Base-by-base conservation (phyloP, 371 early-diverging fungal genomes). In the Nematocida major region DNA sequence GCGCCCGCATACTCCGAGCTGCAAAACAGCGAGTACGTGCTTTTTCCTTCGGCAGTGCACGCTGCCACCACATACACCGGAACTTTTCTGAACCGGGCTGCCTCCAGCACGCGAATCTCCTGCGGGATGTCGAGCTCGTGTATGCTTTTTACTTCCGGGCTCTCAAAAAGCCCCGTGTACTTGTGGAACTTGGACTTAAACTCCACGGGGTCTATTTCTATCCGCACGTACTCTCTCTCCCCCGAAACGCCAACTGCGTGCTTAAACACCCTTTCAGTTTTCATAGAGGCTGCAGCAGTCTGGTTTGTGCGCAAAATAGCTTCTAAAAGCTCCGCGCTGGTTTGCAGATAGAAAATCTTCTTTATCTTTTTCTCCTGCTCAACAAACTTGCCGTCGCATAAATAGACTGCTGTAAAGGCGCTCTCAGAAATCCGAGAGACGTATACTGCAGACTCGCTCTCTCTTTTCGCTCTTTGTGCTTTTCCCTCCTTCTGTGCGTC, bases 271-370 rank as follows among this genome's bases (percentile, higher is more conserved):
- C 43, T 62, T 26, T 62, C 38, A 47, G 51, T 32, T 1, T 39
- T 3, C n/a, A 73, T 22, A 22, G 54, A n/a, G 22, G 24, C 49
- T 20, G 15, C 7, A 1, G 20, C 7, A n/a, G 59, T 26, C 0
- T 11, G 30, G 40, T 73, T 48, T 13, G 45, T 36, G 30, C 22
- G 0, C 30, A 50, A 0, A 54, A 63, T 28, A 9, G 22, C 40
- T 18, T 73, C 76, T 11, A 73, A 13, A 3, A 61, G 20, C 15
- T 13, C 3, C 28, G 13, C 4, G 3, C 40, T 43, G 7, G 76
- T 53, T 1, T 73, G 76, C 7, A 73, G n/a, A 48, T 73, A 73
- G 49, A 73, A 61, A 32, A 54, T 34, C 47, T 73, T 73, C 28
- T 63, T 48, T 24, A 65, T 9, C n/a, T 3, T 3, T 13, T 36